Evolutionary conservation across 179 eudicot species (phyloP).

Genomic region (Heliamphora ciliata): DNA sequence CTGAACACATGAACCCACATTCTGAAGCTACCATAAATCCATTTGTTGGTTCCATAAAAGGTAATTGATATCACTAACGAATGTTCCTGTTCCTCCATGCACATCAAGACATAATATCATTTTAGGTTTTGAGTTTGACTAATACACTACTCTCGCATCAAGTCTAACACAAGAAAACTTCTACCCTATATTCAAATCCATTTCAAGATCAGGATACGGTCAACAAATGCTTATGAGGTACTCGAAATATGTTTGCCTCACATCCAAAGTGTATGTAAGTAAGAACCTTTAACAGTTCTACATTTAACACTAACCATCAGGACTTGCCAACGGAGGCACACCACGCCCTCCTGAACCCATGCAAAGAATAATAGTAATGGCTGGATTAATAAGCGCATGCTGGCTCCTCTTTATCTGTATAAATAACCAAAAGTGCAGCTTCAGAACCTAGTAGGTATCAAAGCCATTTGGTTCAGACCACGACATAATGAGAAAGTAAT

Average conservation of each 20-base stretch:
- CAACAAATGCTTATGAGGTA: background rate
- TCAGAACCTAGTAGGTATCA: background rate
- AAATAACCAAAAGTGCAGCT: slow-evolving; percentile 11
- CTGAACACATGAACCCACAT: background rate
- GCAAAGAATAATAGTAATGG: slow-evolving; percentile 80
- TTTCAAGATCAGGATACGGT: background rate
- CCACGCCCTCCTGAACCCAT: slow-evolving; percentile 98
- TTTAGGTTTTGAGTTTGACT: background rate
- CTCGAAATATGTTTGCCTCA: background rate
- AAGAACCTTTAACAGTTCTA: background rate
- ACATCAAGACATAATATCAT: background rate
- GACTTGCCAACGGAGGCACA: slow-evolving; percentile 90
- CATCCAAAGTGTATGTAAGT: background rate
- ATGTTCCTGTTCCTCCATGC: background rate
- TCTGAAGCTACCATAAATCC: background rate
- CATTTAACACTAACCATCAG: slow-evolving; percentile 61
- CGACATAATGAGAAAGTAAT: background rate
- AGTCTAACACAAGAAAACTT: slow-evolving; percentile 1
- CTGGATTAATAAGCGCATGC: slow-evolving; percentile 90
- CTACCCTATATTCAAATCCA: background rate
- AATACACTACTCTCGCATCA: background rate
- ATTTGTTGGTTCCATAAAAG: background rate
- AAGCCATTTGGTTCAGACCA: slow-evolving; percentile 1
- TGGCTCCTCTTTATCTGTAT: slow-evolving; percentile 80
- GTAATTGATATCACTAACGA: background rate